These are phyloP conservation scores for Achaetomium macrosporum DNA, from an alignment of 2,329 filamentous ascomycete species.

Conservation along the genomic window DNA sequence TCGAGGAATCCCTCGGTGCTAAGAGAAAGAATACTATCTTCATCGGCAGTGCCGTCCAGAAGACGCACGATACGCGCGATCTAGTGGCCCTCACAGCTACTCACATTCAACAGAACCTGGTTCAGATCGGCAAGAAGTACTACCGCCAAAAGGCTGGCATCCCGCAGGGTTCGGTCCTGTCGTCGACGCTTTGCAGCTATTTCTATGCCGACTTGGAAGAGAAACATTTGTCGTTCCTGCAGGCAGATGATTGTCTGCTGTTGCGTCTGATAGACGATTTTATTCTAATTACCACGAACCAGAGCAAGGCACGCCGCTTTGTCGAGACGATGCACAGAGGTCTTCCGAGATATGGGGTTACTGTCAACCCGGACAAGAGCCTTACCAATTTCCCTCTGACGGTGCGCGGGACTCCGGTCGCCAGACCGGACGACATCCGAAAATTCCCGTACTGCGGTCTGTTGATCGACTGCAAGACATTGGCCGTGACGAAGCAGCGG, in stretches of 20 bases:
- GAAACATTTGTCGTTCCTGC: slow-evolving; percentile 49
- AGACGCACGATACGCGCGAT: slow-evolving; percentile 48
- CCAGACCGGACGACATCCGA: slow-evolving; percentile 35
- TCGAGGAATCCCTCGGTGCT: slow-evolving; percentile 36
- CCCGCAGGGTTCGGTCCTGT: slow-evolving; percentile 86
- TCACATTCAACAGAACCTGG: slow-evolving; percentile 78
- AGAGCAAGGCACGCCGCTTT: slow-evolving; percentile 62
- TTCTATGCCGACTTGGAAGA: slow-evolving; percentile 90
- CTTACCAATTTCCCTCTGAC: slow-evolving; percentile 73
- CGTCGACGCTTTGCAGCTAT: slow-evolving; percentile 83
- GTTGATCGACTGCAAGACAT: slow-evolving; percentile 64
- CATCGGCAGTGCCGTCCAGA: slow-evolving; percentile 60
- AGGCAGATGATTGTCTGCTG: slow-evolving; percentile 45
- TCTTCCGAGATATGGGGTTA: slow-evolving; percentile 71
- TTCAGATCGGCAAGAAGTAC: slow-evolving; percentile 82
- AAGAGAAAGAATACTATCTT: slow-evolving; percentile 67
- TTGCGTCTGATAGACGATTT: slow-evolving; percentile 90
- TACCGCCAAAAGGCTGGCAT: slow-evolving; percentile 87
- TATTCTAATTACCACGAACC: slow-evolving; percentile 71
- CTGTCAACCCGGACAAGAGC: slow-evolving; percentile 71
- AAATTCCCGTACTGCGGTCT: slow-evolving; percentile 88
- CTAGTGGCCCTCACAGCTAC: slow-evolving; percentile 67
- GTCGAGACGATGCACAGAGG: slow-evolving; percentile 75
- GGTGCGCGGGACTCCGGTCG: slow-evolving; percentile 48
- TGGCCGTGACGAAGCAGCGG: slow-evolving; percentile 68